Evolutionary conservation across 148 eudicot species (phyloP).

Genomic region (Vaccinium darrowii): DNA sequence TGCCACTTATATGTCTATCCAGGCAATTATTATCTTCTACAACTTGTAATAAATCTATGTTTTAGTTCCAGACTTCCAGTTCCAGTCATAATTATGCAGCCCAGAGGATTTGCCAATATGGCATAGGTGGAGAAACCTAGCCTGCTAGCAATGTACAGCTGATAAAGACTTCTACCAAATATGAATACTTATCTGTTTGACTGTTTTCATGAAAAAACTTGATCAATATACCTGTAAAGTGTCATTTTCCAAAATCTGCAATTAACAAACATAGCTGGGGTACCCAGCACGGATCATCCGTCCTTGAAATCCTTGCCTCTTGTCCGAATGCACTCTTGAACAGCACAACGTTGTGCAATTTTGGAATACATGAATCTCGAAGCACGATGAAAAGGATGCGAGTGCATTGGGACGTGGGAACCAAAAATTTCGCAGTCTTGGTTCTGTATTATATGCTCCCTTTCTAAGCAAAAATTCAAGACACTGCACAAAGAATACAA

Average conservation of each 20-base stretch:
- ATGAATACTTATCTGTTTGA: background rate
- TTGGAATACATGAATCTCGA: background rate
- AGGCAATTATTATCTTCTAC: background rate
- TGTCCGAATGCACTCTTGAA: background rate
- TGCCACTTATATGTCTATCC: slow-evolving; percentile 17
- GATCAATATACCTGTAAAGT: background rate
- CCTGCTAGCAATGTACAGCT: background rate
- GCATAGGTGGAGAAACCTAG: background rate
- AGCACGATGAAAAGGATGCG: background rate
- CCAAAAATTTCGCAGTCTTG: background rate
- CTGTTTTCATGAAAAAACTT: background rate
- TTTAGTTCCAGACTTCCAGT: background rate
- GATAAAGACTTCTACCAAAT: slow-evolving; percentile 20
- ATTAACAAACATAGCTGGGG: background rate
- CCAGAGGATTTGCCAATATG: background rate
- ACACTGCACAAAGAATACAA: background rate
- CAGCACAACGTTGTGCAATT: background rate
- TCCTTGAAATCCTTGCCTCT: background rate
- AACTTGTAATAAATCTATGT: background rate
- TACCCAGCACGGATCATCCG: background rate
- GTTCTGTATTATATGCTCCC: background rate
- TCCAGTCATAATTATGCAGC: slow-evolving; percentile 16
- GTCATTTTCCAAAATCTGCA: background rate
- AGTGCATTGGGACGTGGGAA: background rate
- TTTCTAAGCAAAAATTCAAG: background rate